Evolutionary conservation across 305 asterid genomes (phyloP).

Genomic region (Fraxinus nigra): DNA sequence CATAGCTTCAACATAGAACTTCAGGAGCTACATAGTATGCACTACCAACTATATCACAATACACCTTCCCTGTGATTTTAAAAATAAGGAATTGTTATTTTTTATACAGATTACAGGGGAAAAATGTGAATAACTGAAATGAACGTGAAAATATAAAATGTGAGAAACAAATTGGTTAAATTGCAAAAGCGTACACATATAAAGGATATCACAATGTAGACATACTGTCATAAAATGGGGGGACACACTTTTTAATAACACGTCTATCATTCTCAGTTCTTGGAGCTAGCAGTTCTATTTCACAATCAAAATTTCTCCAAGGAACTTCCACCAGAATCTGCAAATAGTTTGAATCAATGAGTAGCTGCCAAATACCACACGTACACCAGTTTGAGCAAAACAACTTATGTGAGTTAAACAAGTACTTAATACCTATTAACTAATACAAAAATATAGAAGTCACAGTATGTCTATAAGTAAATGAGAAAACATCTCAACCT

Average conservation of each 20-base stretch:
- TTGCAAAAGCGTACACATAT: no score
- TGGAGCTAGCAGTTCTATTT: neutral
- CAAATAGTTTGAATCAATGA: neutral
- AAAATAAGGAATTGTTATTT: no score
- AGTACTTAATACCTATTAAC: neutral
- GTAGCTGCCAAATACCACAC: neutral
- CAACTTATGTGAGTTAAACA: neutral
- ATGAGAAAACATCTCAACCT: neutral
- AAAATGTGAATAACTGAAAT: no score
- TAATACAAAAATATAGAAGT: neutral
- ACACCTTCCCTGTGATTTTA: no score
- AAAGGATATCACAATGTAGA: no score
- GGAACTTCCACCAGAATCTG: neutral
- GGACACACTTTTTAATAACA: neutral
- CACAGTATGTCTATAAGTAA: neutral
- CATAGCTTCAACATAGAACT: no score
- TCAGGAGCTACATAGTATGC: no score
- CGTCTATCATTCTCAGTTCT: neutral
- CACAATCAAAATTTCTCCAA: neutral
- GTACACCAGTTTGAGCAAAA: neutral
- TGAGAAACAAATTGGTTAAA: no score
- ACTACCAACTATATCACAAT: no score
- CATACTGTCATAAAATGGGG: no score
- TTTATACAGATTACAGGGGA: no score
- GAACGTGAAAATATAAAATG: no score